A percentile compares a stretch with the other conserved stretches of the same genome.
These are phyloP conservation scores for Erythrophleum fordii DNA, from an alignment of 306 rosid genomes.

Conservation along the genomic window DNA sequence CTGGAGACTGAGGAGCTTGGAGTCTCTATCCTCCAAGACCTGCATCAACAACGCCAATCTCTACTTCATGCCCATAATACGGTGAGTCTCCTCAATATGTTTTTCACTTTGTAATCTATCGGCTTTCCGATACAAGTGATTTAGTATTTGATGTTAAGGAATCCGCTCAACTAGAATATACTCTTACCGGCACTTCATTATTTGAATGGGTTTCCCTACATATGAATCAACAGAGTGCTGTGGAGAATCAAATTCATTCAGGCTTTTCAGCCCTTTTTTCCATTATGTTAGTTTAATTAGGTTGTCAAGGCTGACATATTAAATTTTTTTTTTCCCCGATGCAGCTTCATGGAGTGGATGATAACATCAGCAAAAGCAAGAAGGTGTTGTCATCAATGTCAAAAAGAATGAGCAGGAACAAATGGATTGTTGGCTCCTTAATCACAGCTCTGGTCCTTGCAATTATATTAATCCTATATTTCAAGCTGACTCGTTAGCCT, in stretches of 20 bases:
- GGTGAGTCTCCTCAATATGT: slow-evolving; percentile 31
- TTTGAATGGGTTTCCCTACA: not conserved
- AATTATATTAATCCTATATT: slow-evolving; percentile 51
- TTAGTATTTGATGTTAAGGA: slow-evolving; percentile 22
- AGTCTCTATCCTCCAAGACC: slow-evolving; percentile 67
- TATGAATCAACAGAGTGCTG: not conserved
- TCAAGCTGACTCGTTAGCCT: slow-evolving; percentile 51
- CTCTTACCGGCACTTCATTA: slow-evolving; percentile 4
- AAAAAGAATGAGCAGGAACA: slow-evolving; percentile 66
- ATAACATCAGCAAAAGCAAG: slow-evolving; percentile 58
- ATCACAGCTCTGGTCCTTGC: slow-evolving; percentile 53
- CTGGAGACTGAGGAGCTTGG: slow-evolving; percentile 76
- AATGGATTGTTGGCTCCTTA: slow-evolving; percentile 62
- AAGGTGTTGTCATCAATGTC: slow-evolving; percentile 61
- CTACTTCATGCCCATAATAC: slow-evolving; percentile 58
- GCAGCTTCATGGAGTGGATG: slow-evolving; percentile 67
- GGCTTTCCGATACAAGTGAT: not conserved
- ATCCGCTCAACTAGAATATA: slow-evolving; percentile 1
- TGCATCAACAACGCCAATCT: slow-evolving; percentile 69
- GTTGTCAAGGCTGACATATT: not conserved
- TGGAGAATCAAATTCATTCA: not conserved
- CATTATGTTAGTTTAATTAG: not conserved
- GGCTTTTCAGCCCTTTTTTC: slow-evolving; percentile 26
- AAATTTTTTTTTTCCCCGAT: not conserved
- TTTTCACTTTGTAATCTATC: not conserved